phyloP scores from a whole-genome alignment of 352 stramenopile genomes.

The Phytophthora citricola region DNA sequence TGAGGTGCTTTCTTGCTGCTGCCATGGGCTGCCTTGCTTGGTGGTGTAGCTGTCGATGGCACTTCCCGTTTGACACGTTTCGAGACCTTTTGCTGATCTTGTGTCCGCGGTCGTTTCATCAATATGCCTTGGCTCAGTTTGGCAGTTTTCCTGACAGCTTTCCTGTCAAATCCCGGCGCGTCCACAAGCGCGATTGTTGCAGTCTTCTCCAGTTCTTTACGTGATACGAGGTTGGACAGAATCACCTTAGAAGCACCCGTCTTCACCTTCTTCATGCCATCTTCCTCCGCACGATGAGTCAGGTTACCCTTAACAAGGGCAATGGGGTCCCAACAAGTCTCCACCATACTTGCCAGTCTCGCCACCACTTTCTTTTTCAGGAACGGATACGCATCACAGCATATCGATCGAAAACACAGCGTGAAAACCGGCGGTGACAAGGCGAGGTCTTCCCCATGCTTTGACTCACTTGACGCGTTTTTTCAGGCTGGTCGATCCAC shows the following conservation, averaged over 20 bases:
- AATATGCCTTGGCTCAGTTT: too few species aligned
- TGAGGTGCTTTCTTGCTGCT: too few species aligned
- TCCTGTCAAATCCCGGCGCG: not conserved
- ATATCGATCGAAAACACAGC: not conserved
- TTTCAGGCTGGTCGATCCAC: too few species aligned
- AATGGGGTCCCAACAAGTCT: not conserved
- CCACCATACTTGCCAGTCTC: not conserved
- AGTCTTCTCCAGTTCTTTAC: not conserved
- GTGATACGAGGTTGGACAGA: not conserved
- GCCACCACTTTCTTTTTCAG: not conserved
- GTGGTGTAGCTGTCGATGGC: too few species aligned
- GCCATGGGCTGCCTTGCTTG: too few species aligned
- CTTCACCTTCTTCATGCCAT: not conserved
- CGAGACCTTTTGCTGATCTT: too few species aligned
- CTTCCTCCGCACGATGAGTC: not conserved
- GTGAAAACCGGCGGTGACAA: not conserved
- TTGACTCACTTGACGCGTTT: too few species aligned
- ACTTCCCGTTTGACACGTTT: too few species aligned
- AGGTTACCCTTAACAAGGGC: not conserved
- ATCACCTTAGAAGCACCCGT: not conserved
- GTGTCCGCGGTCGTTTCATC: too few species aligned
- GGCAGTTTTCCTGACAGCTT: too few species aligned
- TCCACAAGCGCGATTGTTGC: not conserved
- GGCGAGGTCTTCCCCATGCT: too few species aligned
- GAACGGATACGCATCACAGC: not conserved